A percentile compares a stretch with the other conserved stretches of the same genome.
phyloP scores from a whole-genome alignment of 2,329 filamentous ascomycete species.

The Tolypocladium cylindrosporum region DNA sequence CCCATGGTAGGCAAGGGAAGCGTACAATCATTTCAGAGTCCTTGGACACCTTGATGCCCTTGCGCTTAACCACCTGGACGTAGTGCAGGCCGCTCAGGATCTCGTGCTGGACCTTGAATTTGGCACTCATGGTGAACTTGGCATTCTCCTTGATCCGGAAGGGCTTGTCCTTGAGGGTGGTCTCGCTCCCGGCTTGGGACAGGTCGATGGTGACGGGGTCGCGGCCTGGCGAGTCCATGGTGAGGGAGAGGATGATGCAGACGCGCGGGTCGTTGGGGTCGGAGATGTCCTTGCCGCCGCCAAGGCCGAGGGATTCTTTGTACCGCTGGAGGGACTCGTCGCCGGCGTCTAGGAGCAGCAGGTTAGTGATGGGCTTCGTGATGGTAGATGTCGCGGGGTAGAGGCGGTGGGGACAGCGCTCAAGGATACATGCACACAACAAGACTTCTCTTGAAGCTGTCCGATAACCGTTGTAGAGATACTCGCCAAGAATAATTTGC shows the following conservation, averaged over 20 bases:
- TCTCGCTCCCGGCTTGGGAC: slow-evolving; percentile 60
- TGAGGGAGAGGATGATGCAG: slow-evolving; percentile 87
- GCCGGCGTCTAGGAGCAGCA: slow-evolving; percentile 42
- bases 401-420: background rate
- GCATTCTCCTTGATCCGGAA: slow-evolving; percentile 97
- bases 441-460: background rate
- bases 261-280: slow-evolving; percentile 76
- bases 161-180: slow-evolving; percentile 75
- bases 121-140: slow-evolving; percentile 87
- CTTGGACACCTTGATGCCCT: slow-evolving; percentile 80
- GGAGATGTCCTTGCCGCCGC: slow-evolving; percentile 60
- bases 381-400: background rate
- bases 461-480: background rate
- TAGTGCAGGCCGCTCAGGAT: slow-evolving; percentile 94
- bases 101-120: slow-evolving; percentile 94
- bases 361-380: background rate
- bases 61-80: slow-evolving; percentile 85
- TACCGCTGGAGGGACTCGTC: slow-evolving; percentile 96
- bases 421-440: too few relatives aligned
- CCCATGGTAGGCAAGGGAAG: slow-evolving; percentile 9
- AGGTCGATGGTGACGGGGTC: slow-evolving; percentile 84
- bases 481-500: background rate
- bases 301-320: slow-evolving; percentile 91
- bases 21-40: slow-evolving; percentile 95
- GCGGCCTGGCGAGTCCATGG: slow-evolving; percentile 77